Evolutionary conservation across 768 basidiomycete species (phyloP).

Genomic region (Podaxis sp.): DNA sequence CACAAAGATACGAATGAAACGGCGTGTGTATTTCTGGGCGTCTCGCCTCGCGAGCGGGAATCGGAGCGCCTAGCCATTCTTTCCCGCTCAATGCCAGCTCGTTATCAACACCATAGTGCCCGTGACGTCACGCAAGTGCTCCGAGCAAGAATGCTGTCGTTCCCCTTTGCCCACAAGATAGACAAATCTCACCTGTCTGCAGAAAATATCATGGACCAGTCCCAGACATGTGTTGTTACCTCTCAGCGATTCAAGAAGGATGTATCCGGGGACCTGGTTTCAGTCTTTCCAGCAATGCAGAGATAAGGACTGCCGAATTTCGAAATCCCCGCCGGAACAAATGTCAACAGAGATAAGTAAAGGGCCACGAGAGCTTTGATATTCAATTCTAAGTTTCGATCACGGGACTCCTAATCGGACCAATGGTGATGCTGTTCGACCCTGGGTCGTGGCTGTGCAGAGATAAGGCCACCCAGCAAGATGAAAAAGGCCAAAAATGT

Average conservation of each 20-base stretch:
- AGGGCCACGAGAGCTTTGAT: not conserved
- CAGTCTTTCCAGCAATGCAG: not conserved
- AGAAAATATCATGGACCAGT: not conserved
- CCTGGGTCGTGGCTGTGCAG: not conserved
- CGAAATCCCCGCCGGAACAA: not conserved
- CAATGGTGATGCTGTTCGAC: not conserved
- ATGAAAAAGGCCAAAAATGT: not conserved
- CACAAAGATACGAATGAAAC: constrained; percentile 8
- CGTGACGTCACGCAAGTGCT: constrained; percentile 6
- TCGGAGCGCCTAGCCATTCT: constrained; percentile 3
- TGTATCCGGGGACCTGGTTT: not conserved
- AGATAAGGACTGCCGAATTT: constrained; percentile 9
- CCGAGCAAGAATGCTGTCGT: not conserved
- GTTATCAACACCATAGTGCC: not conserved
- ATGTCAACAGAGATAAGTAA: constrained; percentile 10
- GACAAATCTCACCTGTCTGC: not conserved
- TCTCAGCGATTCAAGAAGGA: not conserved
- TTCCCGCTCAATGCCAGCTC: not conserved
- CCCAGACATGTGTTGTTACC: not conserved
- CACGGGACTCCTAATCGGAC: constrained; percentile 10
- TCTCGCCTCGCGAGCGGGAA: not conserved
- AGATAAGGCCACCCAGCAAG: constrained; percentile 5
- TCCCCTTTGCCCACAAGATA: not conserved
- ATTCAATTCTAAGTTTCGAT: not conserved
- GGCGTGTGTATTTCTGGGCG: not conserved